Evolutionary conservation across 257 asterid species (phyloP), one percentile per base, ranked within the genome.

Genomic region (Scutellaria baicalensis): DNA sequence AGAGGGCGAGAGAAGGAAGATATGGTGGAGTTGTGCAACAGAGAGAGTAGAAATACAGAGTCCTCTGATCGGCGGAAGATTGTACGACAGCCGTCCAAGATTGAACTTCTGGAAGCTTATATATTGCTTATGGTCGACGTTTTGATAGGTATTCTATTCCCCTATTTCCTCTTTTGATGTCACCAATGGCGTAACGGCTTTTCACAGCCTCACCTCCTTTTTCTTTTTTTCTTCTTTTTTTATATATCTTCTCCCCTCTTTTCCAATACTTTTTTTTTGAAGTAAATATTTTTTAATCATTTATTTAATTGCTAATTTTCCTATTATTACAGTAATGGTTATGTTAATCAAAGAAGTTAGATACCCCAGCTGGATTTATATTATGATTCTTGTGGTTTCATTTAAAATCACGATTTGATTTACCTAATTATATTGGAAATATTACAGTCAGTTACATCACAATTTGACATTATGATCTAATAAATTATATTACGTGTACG

Each of bases 171-270:
- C 31, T 44, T 16, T 36, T 60, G 73, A 64, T 48, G 44, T 50
- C 76, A 71, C 48, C 39, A 21, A 58, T 20, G 69, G 72, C 79
- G 66, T 16, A 74, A 74, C 77, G 10, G 50, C 64, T 73, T 68
- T 63, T 18, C 50, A 54, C 59, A 35, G 23, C 52, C 68, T 63
- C 35, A 17, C 59, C 27, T 35, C 47, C 40, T 50, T 8, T 52
- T 52, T 52, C 23, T 35, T 3, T 45, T 18, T 31, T 12, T 10
- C 40, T 39, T 11, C 27, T 4, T 18, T 35, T 9, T 2, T n/a
- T n/a, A 27, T 27, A 27, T 5, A 4, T 27, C n/a, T 27, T 27
- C 4, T 27, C 5, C 33, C 33, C 2, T 18, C 48, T 33, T 16
- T 31, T 4, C 51, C 35, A 43, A 23, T 1, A 40, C 49, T 47